Percentiles rank a stretch among this genome's conserved stretches.
Conservation (phyloP, 2,329 filamentous ascomycete species). For the Diplodia seriata region DNA sequence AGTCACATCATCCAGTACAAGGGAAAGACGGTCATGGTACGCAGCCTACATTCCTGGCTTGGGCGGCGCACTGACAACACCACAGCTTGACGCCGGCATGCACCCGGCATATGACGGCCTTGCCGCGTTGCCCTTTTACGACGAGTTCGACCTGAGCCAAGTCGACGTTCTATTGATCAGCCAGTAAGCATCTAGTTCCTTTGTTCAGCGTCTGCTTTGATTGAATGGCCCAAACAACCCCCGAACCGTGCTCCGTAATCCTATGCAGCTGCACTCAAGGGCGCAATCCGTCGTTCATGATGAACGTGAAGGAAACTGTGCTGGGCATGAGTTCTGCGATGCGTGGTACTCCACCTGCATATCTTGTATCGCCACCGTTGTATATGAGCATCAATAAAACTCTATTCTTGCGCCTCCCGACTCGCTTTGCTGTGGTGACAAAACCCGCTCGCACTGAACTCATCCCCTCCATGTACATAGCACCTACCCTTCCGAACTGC, state of each 20-base stretch:
- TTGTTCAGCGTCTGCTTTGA: slow-evolving; percentile 33
- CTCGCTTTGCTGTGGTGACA: slow-evolving; percentile 31
- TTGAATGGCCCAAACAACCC: not conserved
- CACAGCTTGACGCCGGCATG: slow-evolving; percentile 91
- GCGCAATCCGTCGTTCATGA: not conserved
- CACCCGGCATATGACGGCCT: slow-evolving; percentile 96
- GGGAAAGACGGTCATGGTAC: slow-evolving; percentile 97
- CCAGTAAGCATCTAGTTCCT: slow-evolving; percentile 76
- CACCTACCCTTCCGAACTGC: not conserved
- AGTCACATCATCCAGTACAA: slow-evolving; percentile 99
- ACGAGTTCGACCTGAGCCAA: slow-evolving; percentile 96
- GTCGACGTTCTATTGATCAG: slow-evolving; percentile 97
- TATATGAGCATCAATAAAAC: slow-evolving; percentile 35
- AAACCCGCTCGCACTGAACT: slow-evolving; percentile 25
- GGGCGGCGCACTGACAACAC: slow-evolving; percentile 13
- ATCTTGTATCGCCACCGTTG: slow-evolving; percentile 31
- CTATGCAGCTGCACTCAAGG: not conserved
- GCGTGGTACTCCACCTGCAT: slow-evolving; percentile 21
- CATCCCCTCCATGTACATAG: slow-evolving; percentile 31
- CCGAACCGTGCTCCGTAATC: not conserved
- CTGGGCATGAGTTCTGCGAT: slow-evolving; percentile 28
- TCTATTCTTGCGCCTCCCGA: slow-evolving; percentile 26
- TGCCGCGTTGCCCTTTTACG: slow-evolving; percentile 93
- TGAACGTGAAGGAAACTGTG: slow-evolving; percentile 18
- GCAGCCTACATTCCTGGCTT: slow-evolving; percentile 40